Percentiles rank a stretch among this genome's conserved stretches.
phyloP scores from a whole-genome alignment of 768 basidiomycete species.

The Dioszegia aurantiaca region DNA sequence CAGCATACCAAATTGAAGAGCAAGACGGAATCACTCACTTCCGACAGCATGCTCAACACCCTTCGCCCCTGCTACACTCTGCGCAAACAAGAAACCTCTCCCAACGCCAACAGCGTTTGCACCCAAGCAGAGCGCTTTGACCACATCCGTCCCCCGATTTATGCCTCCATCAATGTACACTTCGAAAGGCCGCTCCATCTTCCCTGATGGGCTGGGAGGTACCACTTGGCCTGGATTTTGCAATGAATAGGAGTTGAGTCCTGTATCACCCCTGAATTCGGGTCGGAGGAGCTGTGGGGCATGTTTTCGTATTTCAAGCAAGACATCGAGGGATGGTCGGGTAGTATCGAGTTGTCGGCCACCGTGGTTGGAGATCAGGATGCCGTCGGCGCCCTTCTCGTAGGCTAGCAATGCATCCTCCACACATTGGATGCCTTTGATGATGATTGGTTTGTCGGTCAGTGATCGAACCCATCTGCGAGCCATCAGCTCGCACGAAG shows the following conservation, averaged over 20 bases:
- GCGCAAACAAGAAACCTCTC: slow-evolving; percentile 43
- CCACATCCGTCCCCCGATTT: slow-evolving; percentile 41
- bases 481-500: not conserved
- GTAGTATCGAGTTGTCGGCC: slow-evolving; percentile 57
- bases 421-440: slow-evolving; percentile 56
- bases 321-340: slow-evolving; percentile 34
- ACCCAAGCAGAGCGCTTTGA: slow-evolving; percentile 50
- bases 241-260: slow-evolving; percentile 17
- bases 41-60: slow-evolving; percentile 44
- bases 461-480: slow-evolving; percentile 54
- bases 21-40: slow-evolving; percentile 28
- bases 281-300: slow-evolving; percentile 36
- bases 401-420: slow-evolving; percentile 80
- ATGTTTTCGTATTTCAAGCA: slow-evolving; percentile 44
- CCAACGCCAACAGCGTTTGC: slow-evolving; percentile 50
- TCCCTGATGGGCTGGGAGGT: slow-evolving; percentile 15
- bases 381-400: slow-evolving; percentile 79
- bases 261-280: slow-evolving; percentile 35
- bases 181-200: slow-evolving; percentile 26
- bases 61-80: slow-evolving; percentile 41
- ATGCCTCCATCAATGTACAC: slow-evolving; percentile 43
- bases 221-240: slow-evolving; percentile 16
- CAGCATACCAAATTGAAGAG: not conserved
- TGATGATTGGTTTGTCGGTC: slow-evolving; percentile 55
- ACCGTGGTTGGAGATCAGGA: slow-evolving; percentile 62